Evolutionary conservation across 176 grass and related monocot species (phyloP).

Genomic region (Themeda triandra): DNA sequence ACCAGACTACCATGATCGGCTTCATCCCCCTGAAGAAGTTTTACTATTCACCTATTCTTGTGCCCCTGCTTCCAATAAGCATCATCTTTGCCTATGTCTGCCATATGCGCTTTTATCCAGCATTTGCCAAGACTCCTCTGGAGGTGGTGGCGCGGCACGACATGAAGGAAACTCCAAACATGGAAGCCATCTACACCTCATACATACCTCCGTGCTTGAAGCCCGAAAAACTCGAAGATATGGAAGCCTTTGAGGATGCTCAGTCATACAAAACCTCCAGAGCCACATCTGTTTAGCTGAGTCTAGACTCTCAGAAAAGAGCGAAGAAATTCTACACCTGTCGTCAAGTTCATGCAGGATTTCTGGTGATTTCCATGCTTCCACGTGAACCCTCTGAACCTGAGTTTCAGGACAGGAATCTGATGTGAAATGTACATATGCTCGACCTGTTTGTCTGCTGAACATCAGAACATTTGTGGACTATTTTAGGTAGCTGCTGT

Average conservation of each 20-base stretch:
- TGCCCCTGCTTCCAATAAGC: conserved; percentile 47
- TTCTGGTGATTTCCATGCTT: not conserved
- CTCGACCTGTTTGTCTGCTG: conserved; percentile 4
- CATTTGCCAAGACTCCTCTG: conserved; percentile 63
- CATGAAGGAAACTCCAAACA: conserved; percentile 62
- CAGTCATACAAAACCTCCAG: conserved; percentile 52
- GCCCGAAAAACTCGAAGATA: conserved; percentile 67
- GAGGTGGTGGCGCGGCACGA: conserved; percentile 58
- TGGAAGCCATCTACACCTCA: conserved; percentile 58
- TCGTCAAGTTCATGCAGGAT: conserved; percentile 1
- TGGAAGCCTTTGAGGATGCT: conserved; percentile 67
- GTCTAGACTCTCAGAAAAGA: too few species aligned
- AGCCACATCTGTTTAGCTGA: conserved; percentile 48
- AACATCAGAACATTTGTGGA: conserved; percentile 4
- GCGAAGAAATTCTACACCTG: not conserved
- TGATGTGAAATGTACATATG: conserved; percentile 27
- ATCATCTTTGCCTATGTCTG: conserved; percentile 59
- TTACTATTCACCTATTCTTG: not conserved
- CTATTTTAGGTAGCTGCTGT: conserved; percentile 21
- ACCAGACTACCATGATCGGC: conserved; percentile 86
- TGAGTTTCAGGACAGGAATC: not conserved
- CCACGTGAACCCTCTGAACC: not conserved
- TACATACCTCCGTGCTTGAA: conserved; percentile 73
- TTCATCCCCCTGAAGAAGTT: conserved; percentile 51
- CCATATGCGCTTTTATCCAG: conserved; percentile 62